phyloP scores from a whole-genome alignment of 495 filamentous ascomycete genomes.

The Penicilliopsis zonata region DNA sequence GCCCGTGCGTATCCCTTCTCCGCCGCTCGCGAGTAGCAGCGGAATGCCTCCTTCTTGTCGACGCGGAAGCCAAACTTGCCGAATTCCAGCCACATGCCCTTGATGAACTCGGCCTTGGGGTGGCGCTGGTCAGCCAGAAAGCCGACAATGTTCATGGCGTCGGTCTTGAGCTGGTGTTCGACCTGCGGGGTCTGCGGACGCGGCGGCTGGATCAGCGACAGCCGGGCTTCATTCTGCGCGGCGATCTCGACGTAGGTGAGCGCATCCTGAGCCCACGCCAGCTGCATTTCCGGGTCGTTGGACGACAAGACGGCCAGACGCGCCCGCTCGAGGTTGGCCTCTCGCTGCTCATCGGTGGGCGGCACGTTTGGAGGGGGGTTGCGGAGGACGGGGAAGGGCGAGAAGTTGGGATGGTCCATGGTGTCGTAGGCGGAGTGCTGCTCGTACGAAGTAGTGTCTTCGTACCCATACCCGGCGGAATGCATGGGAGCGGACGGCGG shows the following conservation, averaged over 20 bases:
- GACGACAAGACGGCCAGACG: conserved; percentile 78
- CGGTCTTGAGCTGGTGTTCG: conserved; percentile 74
- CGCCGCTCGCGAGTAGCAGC: conserved; percentile 72
- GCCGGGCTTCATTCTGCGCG: conserved; percentile 51
- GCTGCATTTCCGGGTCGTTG: conserved; percentile 91
- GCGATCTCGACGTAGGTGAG: conserved; percentile 81
- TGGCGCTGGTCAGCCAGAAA: conserved; percentile 88
- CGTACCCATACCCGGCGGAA: conserved; percentile 8
- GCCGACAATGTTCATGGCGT: conserved; percentile 82
- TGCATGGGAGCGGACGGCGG: conserved; percentile 8
- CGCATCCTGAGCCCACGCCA: conserved; percentile 91
- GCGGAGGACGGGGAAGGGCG: conserved; percentile 77
- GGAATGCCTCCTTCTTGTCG: conserved; percentile 90
- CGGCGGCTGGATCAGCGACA: conserved; percentile 49
- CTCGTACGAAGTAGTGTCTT: conserved; percentile 24
- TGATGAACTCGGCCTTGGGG: conserved; percentile 89
- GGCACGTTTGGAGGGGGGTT: conserved; percentile 82
- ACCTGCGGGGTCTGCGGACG: conserved; percentile 70
- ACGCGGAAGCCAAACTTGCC: conserved; percentile 82
- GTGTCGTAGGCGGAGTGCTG: conserved; percentile 30
- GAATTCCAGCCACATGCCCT: conserved; percentile 95
- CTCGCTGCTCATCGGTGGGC: conserved; percentile 87
- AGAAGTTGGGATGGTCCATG: conserved; percentile 67
- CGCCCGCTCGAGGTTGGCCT: conserved; percentile 71
- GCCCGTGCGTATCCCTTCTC: conserved; percentile 86